Base-by-base conservation (phyloP, 2,329 filamentous ascomycete species). In the Thermothelomyces thermophilus region DNA sequence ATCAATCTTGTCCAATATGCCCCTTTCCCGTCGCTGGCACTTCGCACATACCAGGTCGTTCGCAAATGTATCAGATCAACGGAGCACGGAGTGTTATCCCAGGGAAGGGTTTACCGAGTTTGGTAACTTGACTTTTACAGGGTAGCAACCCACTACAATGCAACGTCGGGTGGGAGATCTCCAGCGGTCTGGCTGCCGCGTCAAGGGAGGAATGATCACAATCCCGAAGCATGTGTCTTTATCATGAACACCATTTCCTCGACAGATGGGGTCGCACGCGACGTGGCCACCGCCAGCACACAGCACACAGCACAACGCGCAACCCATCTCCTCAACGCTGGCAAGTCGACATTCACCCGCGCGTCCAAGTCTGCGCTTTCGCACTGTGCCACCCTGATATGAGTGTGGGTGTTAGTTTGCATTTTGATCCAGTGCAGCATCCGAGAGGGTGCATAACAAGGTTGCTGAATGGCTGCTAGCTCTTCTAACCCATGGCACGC, bases 401-500 rank as follows among this genome's bases (percentile, higher is more conserved):
- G 59, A 58, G 62, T 58, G 43, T 62, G 62, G 61, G 53, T 55
- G 41, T 33, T 40, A 54, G 56, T 53, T 56, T 57, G 55, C 56
- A 59, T 60, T 55, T n/a, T 54, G 36, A 28, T 45, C 44, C 43
- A 26, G 47, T 42, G 39, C 37, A 37, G 31, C 30, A 44, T 28
- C 51, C 53, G 50, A 43, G 49, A n/a, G 46, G 35, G 44, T 53
- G 58, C 59, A 59, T 61, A 51, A 57, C 49, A 51, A 54, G 54
- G 40, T 56, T 56, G 58, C 61, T 59, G 58, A 58, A 58, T 58
- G 55, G 59, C 26, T 58, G 51, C 36, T 42, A 52, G 40, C 39
- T 39, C 42, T 31, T 48, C 24, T n/a, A n/a, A 26, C 24, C 5
- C 9, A 26, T 9, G 9, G 24, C 41, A 52, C 41, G 48, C 44